Evolutionary conservation across 306 rosid genomes (phyloP).

Genomic region (Neltuma alba): DNA sequence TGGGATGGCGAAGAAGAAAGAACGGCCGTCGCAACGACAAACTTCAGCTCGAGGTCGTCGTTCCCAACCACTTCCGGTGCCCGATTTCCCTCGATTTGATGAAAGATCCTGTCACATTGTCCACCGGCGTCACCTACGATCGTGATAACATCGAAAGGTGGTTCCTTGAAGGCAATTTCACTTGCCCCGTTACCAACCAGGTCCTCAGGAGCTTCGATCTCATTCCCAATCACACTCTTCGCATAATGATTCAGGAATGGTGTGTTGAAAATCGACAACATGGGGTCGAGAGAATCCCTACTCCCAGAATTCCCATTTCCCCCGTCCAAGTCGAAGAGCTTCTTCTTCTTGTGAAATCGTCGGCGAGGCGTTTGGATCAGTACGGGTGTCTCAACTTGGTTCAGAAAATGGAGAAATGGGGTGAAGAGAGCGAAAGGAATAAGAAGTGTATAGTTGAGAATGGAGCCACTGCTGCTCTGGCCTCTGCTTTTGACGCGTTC

Average conservation of each 20-base stretch:
- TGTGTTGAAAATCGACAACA: conserved; percentile 52
- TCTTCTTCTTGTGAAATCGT: conserved; percentile 33
- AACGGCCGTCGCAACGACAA: conserved; percentile 16
- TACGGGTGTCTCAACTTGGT: conserved; percentile 47
- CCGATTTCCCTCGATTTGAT: conserved; percentile 77
- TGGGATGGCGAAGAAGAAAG: conserved; percentile 63
- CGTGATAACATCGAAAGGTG: conserved; percentile 67
- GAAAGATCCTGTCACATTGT: conserved; percentile 83
- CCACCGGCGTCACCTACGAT: conserved; percentile 75
- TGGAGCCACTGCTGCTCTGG: conserved; percentile 48
- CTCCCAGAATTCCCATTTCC: conserved; percentile 59
- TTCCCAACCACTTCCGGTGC: conserved; percentile 65
- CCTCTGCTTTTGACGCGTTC: conserved; percentile 55
- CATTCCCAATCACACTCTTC: conserved; percentile 69
- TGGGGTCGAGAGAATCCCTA: conserved; percentile 70
- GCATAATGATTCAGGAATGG: conserved; percentile 82
- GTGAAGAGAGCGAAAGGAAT: conserved; percentile 63
- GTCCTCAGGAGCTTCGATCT: conserved; percentile 54
- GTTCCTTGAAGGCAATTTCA: conserved; percentile 69
- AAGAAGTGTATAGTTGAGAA: conserved; percentile 52
- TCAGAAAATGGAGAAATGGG: conserved; percentile 47
- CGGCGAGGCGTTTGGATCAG: conserved; percentile 40
- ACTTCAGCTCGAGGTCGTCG: conserved; percentile 44
- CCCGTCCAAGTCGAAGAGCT: conserved; percentile 46
- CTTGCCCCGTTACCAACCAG: conserved; percentile 65